phyloP scores from a whole-genome alignment of 2,329 filamentous ascomycete species.

The Claviceps pazoutovae region DNA sequence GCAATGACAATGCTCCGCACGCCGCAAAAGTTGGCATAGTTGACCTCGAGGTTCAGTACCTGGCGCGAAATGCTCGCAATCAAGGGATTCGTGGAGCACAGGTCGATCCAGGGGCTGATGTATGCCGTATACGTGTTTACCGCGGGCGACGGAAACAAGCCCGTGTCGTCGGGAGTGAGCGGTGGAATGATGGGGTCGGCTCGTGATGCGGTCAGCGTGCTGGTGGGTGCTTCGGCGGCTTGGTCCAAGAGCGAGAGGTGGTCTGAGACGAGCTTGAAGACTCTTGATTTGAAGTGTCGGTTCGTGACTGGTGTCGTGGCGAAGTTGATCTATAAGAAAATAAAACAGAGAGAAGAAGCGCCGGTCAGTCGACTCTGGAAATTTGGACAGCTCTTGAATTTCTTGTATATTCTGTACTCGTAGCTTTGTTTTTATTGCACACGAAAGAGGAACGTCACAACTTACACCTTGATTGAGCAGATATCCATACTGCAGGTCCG shows the following conservation, averaged over 20 bases:
- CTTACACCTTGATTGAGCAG: slow-evolving; percentile 57
- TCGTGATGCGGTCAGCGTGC: slow-evolving; percentile 29
- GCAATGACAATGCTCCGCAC: slow-evolving; percentile 70
- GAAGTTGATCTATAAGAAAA: slow-evolving; percentile 52
- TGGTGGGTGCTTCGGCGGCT: slow-evolving; percentile 22
- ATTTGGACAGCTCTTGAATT: too few species aligned
- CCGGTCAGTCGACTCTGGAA: background rate
- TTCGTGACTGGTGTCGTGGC: slow-evolving; percentile 69
- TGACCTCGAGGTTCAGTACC: slow-evolving; percentile 78
- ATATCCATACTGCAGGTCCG: slow-evolving; percentile 49
- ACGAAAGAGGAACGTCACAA: slow-evolving; percentile 12
- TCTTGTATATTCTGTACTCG: too few species aligned
- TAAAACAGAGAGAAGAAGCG: background rate
- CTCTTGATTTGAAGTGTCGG: slow-evolving; percentile 52
- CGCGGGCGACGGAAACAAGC: slow-evolving; percentile 50
- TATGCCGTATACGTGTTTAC: slow-evolving; percentile 65
- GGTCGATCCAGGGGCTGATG: slow-evolving; percentile 84
- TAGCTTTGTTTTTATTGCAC: background rate
- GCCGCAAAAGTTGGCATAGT: slow-evolving; percentile 92
- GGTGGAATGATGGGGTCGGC: slow-evolving; percentile 49
- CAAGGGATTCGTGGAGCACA: slow-evolving; percentile 68
- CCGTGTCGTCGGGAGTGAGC: slow-evolving; percentile 67
- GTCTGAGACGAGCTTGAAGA: slow-evolving; percentile 45
- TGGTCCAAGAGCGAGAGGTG: slow-evolving; percentile 36
- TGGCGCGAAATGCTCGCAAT: slow-evolving; percentile 80